phyloP scores from a whole-genome alignment of 2,329 filamentous ascomycete species.

The Monosporascus sp. region DNA sequence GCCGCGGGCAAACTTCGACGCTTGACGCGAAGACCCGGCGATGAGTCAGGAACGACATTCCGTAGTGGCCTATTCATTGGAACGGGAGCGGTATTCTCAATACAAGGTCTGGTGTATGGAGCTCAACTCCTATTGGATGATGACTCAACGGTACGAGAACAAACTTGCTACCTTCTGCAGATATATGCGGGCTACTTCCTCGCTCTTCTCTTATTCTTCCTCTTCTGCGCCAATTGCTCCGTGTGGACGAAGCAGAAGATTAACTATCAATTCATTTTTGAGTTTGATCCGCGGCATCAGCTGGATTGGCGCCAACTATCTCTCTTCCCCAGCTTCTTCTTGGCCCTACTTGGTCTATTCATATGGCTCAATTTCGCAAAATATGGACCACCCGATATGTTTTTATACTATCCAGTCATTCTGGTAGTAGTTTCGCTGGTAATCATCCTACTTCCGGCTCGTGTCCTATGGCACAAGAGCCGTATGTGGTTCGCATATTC shows the following conservation, averaged over 20 bases:
- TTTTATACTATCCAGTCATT: slow-evolving; percentile 80
- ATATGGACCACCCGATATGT: slow-evolving; percentile 62
- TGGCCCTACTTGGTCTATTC: slow-evolving; percentile 71
- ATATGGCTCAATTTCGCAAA: slow-evolving; percentile 85
- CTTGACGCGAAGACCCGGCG: slow-evolving; percentile 53
- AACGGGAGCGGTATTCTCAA: slow-evolving; percentile 57
- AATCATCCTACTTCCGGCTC: slow-evolving; percentile 71
- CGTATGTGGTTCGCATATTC: slow-evolving; percentile 84
- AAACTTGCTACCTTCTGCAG: slow-evolving; percentile 71
- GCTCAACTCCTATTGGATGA: slow-evolving; percentile 44
- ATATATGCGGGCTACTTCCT: slow-evolving; percentile 92
- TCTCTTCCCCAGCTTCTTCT: slow-evolving; percentile 81
- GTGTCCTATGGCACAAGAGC: slow-evolving; percentile 67
- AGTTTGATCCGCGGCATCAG: slow-evolving; percentile 81
- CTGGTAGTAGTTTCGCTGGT: slow-evolving; percentile 63
- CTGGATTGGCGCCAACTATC: slow-evolving; percentile 86
- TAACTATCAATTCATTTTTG: slow-evolving; percentile 96
- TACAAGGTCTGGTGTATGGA: slow-evolving; percentile 62
- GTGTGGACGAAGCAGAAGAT: slow-evolving; percentile 81
- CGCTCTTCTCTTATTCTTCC: slow-evolving; percentile 68
- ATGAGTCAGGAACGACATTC: slow-evolving; percentile 55
- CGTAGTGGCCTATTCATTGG: slow-evolving; percentile 63
- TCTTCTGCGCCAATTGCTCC: slow-evolving; percentile 83
- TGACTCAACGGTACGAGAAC: slow-evolving; percentile 41
- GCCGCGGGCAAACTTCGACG: slow-evolving; percentile 82